phyloP scores from a whole-genome alignment of 306 rosid genomes.

The Glycine tomentella region DNA sequence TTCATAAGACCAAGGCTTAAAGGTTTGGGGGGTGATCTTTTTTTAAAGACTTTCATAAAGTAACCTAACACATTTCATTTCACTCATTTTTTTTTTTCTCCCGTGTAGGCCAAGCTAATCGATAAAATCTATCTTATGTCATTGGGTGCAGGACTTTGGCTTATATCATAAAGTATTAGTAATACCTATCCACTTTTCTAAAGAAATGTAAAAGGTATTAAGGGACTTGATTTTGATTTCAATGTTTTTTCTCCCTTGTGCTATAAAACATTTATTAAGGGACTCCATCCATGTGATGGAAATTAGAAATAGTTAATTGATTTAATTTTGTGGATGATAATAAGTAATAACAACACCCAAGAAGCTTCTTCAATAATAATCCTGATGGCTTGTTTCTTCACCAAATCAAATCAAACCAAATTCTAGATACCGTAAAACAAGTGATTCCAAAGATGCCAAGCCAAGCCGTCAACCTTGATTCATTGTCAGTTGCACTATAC shows the following conservation, averaged over 20 bases:
- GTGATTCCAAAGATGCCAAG: conserved; percentile 29
- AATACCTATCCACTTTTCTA: conserved; percentile 4
- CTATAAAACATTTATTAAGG: not conserved
- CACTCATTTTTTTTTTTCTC: conserved; percentile 15
- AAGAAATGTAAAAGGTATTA: conserved; percentile 30
- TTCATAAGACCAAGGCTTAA: no score
- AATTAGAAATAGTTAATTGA: conserved; percentile 24
- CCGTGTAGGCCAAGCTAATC: conserved; percentile 33
- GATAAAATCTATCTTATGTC: conserved; percentile 27
- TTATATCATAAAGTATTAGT: not conserved
- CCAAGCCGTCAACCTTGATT: conserved; percentile 3
- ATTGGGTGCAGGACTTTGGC: conserved; percentile 28
- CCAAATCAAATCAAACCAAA: not conserved
- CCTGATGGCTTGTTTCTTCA: not conserved
- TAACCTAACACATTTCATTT: conserved; percentile 37
- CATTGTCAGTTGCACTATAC: not conserved
- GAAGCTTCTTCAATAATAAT: conserved; percentile 16
- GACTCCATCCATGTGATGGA: conserved; percentile 40
- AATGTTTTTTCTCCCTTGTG: not conserved
- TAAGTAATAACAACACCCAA: not conserved
- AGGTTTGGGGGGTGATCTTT: no score
- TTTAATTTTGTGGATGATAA: not conserved
- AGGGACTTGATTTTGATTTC: conserved; percentile 18
- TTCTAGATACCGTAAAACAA: conserved; percentile 7
- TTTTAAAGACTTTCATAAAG: conserved; percentile 28